Evolutionary conservation across 1,284 basidiomycete species (phyloP), one percentile per base, ranked within the genome.

Genomic region (Leccinum griseonigrum): DNA sequence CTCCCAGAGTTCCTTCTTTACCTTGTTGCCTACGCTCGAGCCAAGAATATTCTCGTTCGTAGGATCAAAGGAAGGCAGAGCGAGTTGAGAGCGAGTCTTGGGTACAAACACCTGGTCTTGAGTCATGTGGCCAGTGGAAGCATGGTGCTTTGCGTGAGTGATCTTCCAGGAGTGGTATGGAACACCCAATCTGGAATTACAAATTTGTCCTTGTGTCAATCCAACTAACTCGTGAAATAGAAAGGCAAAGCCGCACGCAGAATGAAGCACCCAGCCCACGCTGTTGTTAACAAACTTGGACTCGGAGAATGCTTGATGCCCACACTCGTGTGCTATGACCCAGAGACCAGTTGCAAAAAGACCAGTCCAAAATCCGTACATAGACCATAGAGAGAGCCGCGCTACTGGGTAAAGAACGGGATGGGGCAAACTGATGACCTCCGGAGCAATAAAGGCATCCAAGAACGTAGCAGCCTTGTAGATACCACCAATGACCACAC

Each of bases 161-260:
- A 99, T 96, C 66, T 95, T 86, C 97, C 97, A 99, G 26, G 95
- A 94, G 76, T 99, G 96, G 80, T 96, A 99, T 10, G 97, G 97
- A 14, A 99, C 97, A 59, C 97, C 90, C 56, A 99, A 86, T 61
- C 90, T 92, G 64, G 59, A 65, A 66, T 70, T 68, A 58, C 52
- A 63, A 71, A 66, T 70, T 72, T 73, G 71, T 10, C 69, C 70
- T 54, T 64, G 60, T 28, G 32, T 63, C n/a, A 62, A 61, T 67
- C 64, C 16, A 69, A 61, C 69, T 72, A 64, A 66, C 60, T 38
- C 26, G 54, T 56, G 13, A 29, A 29, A 38, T 28, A 26, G 52
- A 57, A 57, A 61, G 54, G 56, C 3, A 64, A 67, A 69, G 65
- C 66, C 57, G 65, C 73, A 92, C 91, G 85, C 86, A 51, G 95